Evolutionary conservation across 1,139 yeast genomes (phyloP), one percentile per base, ranked within the genome.

Genomic region (Cylindricascospora bacillispora): DNA sequence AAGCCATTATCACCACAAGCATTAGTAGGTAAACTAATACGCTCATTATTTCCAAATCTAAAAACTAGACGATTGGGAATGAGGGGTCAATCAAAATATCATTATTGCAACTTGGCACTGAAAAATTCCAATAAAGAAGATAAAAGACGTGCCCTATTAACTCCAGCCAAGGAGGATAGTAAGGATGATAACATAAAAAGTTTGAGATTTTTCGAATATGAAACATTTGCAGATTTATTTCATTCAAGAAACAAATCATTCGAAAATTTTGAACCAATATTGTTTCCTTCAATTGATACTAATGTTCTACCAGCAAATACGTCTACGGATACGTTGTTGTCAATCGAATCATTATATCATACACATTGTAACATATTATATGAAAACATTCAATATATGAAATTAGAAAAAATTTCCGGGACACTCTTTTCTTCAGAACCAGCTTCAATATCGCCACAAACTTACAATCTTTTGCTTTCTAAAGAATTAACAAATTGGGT

Each of bases 81-180:
- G 57, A 64, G 95, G 32, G 95, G 95, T 6, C 86, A 80, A 48
- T 76, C 89, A 13, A 81, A 82, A 47, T 85, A 86, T 52, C 94
- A 85, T 51, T 86, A 85, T 52, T 82, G 94, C 57, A 95, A 95
- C 1, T 63, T 85, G 9, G 10, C 9, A 18, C 10, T 18, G 21
- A 18, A 18, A 10, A 18, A 18, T 10, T 7, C 9, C 10, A 7
- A 18, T 18, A n/a, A n/a, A n/a, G n/a, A n/a, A n/a, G n/a, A n/a
- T n/a, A n/a, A n/a, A n/a, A n/a, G n/a, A n/a, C n/a, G n/a, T n/a
- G n/a, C n/a, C n/a, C n/a, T n/a, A n/a, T n/a, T n/a, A n/a, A n/a
- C n/a, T n/a, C 27, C 27, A 17, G 27, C n/a, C 5, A 25, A 17
- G 9, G 21, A 17, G 12, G 12, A n/a, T 13, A 25, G 23, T 25